Evolutionary conservation across 148 eudicot genomes (phyloP).

Genomic region (Simmondsia chinensis): DNA sequence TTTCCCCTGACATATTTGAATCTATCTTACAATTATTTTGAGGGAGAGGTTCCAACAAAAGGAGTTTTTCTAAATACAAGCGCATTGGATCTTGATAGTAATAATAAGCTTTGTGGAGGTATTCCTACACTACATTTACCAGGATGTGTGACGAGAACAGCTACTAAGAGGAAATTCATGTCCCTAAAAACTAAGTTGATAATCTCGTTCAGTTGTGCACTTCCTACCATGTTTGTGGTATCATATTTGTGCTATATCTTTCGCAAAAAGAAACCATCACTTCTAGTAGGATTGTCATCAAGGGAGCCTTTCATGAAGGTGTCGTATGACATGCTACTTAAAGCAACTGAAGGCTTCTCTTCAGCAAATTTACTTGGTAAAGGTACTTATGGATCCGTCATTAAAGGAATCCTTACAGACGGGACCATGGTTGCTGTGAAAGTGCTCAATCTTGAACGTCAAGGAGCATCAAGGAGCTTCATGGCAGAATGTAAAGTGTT

Average conservation of each 20-base stretch:
- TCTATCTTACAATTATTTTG: constrained; percentile 27
- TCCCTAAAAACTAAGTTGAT: not conserved
- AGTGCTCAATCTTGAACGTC: constrained; percentile 22
- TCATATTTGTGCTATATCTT: constrained; percentile 1
- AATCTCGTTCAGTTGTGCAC: not conserved
- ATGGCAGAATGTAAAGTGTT: constrained; percentile 23
- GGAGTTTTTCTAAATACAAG: constrained; percentile 29
- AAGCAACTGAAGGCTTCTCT: constrained; percentile 23
- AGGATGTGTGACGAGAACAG: constrained; percentile 6
- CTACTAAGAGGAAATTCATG: not conserved
- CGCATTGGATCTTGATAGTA: constrained; percentile 19
- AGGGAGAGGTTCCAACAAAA: constrained; percentile 22
- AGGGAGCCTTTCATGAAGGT: constrained; percentile 9
- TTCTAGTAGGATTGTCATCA: not conserved
- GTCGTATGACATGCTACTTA: constrained; percentile 16
- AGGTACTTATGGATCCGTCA: constrained; percentile 17
- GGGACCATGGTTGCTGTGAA: constrained; percentile 16
- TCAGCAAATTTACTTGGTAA: constrained; percentile 10
- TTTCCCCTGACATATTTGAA: constrained; percentile 10
- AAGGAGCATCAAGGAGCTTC: constrained; percentile 19
- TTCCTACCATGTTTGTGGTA: not conserved
- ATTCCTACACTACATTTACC: constrained; percentile 21
- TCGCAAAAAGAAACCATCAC: not conserved
- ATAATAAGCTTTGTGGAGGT: constrained; percentile 30
- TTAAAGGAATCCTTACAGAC: constrained; percentile 9